These are phyloP conservation scores for Diaporthe sp. DNA, from an alignment of 2,329 filamentous ascomycete species.

Conservation along the genomic window DNA sequence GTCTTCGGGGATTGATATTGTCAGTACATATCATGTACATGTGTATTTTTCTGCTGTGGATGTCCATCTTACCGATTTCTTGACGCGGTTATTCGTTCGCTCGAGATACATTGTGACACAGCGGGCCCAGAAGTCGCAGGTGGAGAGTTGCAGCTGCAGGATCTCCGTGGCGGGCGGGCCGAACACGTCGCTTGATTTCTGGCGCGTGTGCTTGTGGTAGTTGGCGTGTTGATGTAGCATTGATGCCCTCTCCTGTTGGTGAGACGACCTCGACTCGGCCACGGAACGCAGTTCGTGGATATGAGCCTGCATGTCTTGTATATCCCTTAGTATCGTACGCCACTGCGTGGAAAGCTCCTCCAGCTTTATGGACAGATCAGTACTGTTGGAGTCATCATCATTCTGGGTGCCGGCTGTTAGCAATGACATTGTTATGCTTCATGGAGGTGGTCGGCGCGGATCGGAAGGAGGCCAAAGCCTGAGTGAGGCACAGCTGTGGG, in stretches of 20 bases:
- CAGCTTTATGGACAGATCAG: conserved; percentile 36
- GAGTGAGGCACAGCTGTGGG: background rate
- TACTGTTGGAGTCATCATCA: conserved; percentile 34
- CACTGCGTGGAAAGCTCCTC: conserved; percentile 37
- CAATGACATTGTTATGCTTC: too few species aligned
- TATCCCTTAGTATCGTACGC: conserved; percentile 37
- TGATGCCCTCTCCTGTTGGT: background rate
- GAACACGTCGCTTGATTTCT: conserved; percentile 40
- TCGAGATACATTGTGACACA: conserved; percentile 40
- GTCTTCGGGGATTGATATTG: conserved; percentile 1
- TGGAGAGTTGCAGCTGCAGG: conserved; percentile 39
- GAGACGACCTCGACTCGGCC: conserved; percentile 10
- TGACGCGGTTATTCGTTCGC: conserved; percentile 36
- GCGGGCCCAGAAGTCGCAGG: conserved; percentile 40
- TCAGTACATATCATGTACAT: background rate
- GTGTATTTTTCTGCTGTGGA: background rate
- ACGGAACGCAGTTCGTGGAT: conserved; percentile 38
- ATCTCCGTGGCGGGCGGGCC: conserved; percentile 38
- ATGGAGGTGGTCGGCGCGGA: background rate
- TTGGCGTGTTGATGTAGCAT: background rate
- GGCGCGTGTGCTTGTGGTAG: conserved; percentile 35
- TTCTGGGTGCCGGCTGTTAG: conserved; percentile 32
- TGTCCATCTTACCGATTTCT: conserved; percentile 28
- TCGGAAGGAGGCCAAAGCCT: background rate
- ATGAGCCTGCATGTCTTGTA: conserved; percentile 30